These are phyloP conservation scores for Colletotrichum magnum DNA, from an alignment of 2,329 filamentous ascomycete genomes.

Conservation along the genomic window DNA sequence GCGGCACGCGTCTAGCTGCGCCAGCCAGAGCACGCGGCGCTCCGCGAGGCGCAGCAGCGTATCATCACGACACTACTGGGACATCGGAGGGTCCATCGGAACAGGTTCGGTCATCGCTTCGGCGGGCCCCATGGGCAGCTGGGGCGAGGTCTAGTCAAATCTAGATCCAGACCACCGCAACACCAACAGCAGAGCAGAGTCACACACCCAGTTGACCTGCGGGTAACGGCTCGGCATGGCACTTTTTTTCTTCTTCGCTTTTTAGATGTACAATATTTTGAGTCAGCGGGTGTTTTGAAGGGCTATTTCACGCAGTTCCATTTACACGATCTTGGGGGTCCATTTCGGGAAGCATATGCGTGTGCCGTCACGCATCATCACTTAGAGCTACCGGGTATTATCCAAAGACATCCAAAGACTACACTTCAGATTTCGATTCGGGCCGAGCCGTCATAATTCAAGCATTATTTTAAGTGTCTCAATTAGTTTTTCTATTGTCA, in stretches of 20 bases:
- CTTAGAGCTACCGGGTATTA: constrained; percentile 27
- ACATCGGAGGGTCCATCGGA: constrained; percentile 84
- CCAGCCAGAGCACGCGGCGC: constrained; percentile 87
- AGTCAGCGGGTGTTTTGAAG: constrained; percentile 22
- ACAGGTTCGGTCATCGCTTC: constrained; percentile 80
- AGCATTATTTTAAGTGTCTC: background rate
- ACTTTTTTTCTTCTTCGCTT: background rate
- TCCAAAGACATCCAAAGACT: constrained; percentile 22
- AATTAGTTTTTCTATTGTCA: too few relatives aligned
- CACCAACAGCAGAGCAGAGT: constrained; percentile 8
- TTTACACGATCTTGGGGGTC: background rate
- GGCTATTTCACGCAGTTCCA: background rate
- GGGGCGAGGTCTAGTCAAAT: constrained; percentile 77
- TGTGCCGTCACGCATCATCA: constrained; percentile 20
- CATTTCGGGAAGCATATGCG: constrained; percentile 24
- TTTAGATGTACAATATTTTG: constrained; percentile 29
- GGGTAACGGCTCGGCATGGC: constrained; percentile 4
- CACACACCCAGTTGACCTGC: background rate
- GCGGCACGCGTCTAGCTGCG: constrained; percentile 77
- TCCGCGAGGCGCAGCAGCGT: constrained; percentile 77
- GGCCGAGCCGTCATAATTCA: constrained; percentile 1
- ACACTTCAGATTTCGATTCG: constrained; percentile 9
- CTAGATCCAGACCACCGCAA: background rate
- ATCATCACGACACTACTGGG: constrained; percentile 91
- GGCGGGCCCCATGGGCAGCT: constrained; percentile 79